Evolutionary conservation across 495 filamentous ascomycete species (phyloP), one percentile per base, ranked within the genome.

Genomic region (Parachaetomium inaequale): DNA sequence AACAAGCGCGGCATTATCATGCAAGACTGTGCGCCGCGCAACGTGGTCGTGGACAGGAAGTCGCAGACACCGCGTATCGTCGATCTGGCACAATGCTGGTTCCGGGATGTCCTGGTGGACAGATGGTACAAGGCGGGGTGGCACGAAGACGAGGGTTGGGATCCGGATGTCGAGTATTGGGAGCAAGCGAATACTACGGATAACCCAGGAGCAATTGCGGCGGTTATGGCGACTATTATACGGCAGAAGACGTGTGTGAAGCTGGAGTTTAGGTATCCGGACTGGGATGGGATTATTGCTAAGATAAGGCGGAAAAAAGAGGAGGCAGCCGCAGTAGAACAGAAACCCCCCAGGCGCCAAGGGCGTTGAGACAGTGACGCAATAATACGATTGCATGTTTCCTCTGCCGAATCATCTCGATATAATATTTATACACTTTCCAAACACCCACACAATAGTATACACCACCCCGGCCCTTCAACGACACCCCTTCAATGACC

Each of bases 121-220:
- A 12, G n/a, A 50, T 58, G 56, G 56, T 58, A 40, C 31, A 0
- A 50, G 32, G n/a, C 6, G 29, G 45, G 31, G 31, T 58, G 56
- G 56, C 31, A 58, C 31, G 45, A 58, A 31, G 43, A 58, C 43
- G 56, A 58, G 43, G 45, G 12, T 38, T 58, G 56, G 56, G 43
- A 58, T 58, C 56, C 56, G 31, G 56, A 58, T 49, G 43, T 58
- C 28, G 55, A 58, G 55, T 58, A 58, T 34, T 58, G 55, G 55
- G 42, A 58, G 55, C 40, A 58, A 50, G 43, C 17, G 55, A 47
- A 28, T 47, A 25, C 43, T 12, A 38, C 0, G 56, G 4, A 21
- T 49, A 58, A 58, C 56, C 56, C 45, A 58, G 43, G 29, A 29
- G 56, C 56, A 31, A 58, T 50, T 50, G 43, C 3, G 31, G 43